A percentile compares a stretch with the other conserved stretches of the same genome.
These are phyloP conservation scores for Salix dunnii DNA, from an alignment of 345 rosid species.

Conservation along the genomic window DNA sequence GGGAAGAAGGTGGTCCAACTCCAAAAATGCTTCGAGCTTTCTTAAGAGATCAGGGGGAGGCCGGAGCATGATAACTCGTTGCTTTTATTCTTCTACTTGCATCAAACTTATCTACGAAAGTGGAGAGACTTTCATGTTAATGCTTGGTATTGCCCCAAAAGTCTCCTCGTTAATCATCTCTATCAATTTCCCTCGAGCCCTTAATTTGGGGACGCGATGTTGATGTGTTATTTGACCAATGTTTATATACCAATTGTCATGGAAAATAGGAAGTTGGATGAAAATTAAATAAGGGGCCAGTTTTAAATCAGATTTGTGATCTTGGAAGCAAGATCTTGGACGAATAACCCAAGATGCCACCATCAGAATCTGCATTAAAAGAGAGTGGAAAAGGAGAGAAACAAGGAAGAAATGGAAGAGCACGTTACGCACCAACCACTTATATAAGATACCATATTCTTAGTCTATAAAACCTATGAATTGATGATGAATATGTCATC, in stretches of 20 bases:
- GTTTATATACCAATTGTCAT: not conserved
- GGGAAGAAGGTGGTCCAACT: not conserved
- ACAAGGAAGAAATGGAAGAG: too few relatives aligned
- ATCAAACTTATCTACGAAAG: not conserved
- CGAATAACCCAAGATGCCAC: not conserved
- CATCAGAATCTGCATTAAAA: too few relatives aligned
- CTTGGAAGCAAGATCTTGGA: not conserved
- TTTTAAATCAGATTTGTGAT: not conserved
- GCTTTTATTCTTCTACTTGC: not conserved
- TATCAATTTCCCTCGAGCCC: not conserved
- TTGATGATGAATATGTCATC: too few relatives aligned
- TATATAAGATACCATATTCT: not conserved
- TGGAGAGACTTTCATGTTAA: not conserved
- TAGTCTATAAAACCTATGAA: too few relatives aligned
- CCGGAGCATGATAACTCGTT: not conserved
- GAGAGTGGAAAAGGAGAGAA: too few relatives aligned
- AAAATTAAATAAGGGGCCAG: not conserved
- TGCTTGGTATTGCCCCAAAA: not conserved
- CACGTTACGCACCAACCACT: not conserved
- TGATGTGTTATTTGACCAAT: not conserved
- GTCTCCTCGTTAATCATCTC: conserved; percentile 9
- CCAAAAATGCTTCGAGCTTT: too few relatives aligned
- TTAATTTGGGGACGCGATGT: not conserved
- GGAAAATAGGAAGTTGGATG: not conserved
- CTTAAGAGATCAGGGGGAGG: not conserved